phyloP scores from a whole-genome alignment of 2,329 filamentous ascomycete species.

The Rosellinia necatrix region DNA sequence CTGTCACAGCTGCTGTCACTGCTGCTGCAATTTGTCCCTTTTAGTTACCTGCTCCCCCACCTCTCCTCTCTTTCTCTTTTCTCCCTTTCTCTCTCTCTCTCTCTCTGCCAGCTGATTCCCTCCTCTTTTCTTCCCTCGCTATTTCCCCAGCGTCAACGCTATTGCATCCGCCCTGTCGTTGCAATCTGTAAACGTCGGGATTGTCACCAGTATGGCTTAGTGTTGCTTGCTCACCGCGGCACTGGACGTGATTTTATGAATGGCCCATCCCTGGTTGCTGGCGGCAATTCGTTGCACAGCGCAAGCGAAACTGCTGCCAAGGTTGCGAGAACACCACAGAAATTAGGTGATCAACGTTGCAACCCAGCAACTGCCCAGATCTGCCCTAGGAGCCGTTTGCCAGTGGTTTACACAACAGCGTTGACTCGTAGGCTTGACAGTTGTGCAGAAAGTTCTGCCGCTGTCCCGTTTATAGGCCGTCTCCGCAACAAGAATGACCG shows the following conservation, averaged over 20 bases:
- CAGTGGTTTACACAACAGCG: conserved; percentile 1
- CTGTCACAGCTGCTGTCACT: too few species aligned
- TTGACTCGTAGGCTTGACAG: conserved; percentile 2
- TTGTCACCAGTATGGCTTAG: neutral
- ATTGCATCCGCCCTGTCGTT: neutral
- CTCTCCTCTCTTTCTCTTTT: conserved; percentile 1
- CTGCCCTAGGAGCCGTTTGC: neutral
- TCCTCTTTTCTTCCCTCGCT: conserved; percentile 6
- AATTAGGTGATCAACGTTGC: conserved; percentile 8
- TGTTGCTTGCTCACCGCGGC: neutral
- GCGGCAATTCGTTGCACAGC: conserved; percentile 11
- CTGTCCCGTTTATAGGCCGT: neutral
- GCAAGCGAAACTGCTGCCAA: conserved; percentile 11
- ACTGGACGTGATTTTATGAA: neutral
- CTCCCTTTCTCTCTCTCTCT: conserved; percentile 2
- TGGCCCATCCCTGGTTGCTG: neutral
- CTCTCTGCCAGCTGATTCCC: too few species aligned
- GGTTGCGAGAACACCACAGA: neutral
- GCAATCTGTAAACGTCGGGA: neutral
- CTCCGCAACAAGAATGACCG: neutral
- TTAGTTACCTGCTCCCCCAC: neutral
- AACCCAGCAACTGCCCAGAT: conserved; percentile 1
- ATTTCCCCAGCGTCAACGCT: neutral
- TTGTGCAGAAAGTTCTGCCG: conserved; percentile 3
- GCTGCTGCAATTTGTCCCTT: conserved; percentile 4